Conservation (phyloP, 108 stramenopile genomes). For the Skeletonema grethae region DNA sequence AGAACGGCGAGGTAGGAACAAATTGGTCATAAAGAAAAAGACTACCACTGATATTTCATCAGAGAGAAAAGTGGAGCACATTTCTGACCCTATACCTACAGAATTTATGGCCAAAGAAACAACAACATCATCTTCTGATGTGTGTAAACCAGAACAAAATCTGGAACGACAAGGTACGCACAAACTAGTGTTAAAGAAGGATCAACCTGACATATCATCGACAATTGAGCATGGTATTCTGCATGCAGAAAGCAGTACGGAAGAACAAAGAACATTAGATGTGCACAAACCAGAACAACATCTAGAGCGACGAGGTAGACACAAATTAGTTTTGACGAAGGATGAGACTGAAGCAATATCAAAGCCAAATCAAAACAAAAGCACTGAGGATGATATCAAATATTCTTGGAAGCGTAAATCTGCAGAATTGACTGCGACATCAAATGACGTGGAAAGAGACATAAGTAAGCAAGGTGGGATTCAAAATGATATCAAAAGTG, state of each 20-base stretch:
- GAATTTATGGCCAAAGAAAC: not conserved
- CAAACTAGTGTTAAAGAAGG: slow-evolving; percentile 36
- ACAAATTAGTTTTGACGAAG: slow-evolving; percentile 36
- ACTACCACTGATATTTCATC: not conserved
- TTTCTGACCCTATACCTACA: slow-evolving; percentile 1
- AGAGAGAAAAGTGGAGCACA: not conserved
- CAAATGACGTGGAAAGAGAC: not conserved
- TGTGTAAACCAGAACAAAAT: not conserved
- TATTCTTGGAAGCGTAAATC: slow-evolving; percentile 18
- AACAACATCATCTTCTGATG: not conserved
- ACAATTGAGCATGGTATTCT: not conserved
- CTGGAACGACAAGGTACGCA: slow-evolving; percentile 34
- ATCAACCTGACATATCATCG: not conserved
- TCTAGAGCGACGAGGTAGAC: slow-evolving; percentile 32
- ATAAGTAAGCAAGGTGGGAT: not conserved
- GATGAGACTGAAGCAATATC: not conserved
- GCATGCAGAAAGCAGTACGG: not conserved
- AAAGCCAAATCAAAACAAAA: not conserved
- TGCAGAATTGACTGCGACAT: not conserved
- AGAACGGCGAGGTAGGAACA: slow-evolving; percentile 31
- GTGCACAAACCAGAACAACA: not conserved
- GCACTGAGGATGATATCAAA: not conserved
- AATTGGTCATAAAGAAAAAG: slow-evolving; percentile 34
- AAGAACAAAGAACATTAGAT: not conserved
- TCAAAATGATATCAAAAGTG: not conserved